These are phyloP conservation scores for Cnidoscolus chayamansa DNA, from an alignment of 441 rosid species.

Conservation along the genomic window DNA sequence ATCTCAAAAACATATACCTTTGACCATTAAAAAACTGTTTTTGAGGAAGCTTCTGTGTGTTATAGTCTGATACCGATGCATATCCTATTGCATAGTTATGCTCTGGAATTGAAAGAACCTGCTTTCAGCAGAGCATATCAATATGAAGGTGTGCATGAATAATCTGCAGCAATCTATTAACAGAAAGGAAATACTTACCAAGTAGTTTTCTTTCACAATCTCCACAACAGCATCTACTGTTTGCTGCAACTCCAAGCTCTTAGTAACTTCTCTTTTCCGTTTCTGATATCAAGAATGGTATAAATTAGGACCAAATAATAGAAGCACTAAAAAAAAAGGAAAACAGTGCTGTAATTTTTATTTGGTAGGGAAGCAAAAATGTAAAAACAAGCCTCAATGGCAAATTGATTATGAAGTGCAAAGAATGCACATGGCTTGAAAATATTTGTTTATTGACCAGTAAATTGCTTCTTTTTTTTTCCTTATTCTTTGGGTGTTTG, in stretches of 20 bases:
- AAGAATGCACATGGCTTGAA: neutral
- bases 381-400: neutral
- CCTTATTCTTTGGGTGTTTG: neutral
- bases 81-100: constrained; percentile 68
- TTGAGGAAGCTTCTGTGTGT: constrained; percentile 72
- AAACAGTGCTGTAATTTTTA: neutral
- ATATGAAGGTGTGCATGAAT: constrained; percentile 25
- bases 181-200: constrained; percentile 50
- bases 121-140: constrained; percentile 27
- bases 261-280: constrained; percentile 60
- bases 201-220: constrained; percentile 91
- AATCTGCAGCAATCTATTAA: constrained; percentile 20
- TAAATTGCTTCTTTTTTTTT: neutral
- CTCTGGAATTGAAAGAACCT: constrained; percentile 91
- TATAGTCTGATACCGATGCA: constrained; percentile 80
- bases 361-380: too few relatives aligned
- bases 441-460: neutral
- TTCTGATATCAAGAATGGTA: constrained; percentile 43
- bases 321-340: neutral
- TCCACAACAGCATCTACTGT: constrained; percentile 76
- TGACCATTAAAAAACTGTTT: constrained; percentile 76
- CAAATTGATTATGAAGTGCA: neutral
- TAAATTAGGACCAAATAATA: constrained; percentile 20
- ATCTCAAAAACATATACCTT: constrained; percentile 43
- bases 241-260: constrained; percentile 72